Evolutionary conservation across 495 filamentous ascomycete genomes (phyloP).

Genomic region (Hypoxylon subgilvum): DNA sequence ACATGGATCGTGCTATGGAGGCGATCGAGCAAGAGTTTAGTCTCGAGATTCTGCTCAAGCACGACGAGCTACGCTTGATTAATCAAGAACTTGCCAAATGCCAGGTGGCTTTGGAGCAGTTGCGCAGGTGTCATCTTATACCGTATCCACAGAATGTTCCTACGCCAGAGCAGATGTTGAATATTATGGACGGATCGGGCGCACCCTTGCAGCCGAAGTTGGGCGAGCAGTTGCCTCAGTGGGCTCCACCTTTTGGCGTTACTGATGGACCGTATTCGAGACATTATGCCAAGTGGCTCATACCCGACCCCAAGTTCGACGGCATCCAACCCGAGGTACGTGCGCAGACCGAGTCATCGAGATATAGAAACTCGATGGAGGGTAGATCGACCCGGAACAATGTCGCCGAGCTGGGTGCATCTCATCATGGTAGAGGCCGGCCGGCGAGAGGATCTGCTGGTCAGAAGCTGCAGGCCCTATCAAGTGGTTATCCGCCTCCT

Average conservation of each 20-base stretch:
- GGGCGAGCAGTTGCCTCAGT: conserved; percentile 65
- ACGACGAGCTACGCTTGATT: conserved; percentile 89
- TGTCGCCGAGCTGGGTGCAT: conserved; percentile 60
- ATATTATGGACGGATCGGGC: conserved; percentile 74
- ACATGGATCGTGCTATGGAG: conserved; percentile 62
- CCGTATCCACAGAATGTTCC: conserved; percentile 76
- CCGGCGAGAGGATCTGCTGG: conserved; percentile 63
- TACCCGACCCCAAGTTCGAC: conserved; percentile 88
- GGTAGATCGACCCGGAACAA: conserved; percentile 77
- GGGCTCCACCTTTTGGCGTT: conserved; percentile 84
- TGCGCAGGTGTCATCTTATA: conserved; percentile 87
- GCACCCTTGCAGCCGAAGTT: conserved; percentile 62
- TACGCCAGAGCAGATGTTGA: conserved; percentile 63
- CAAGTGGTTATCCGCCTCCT: conserved; percentile 70
- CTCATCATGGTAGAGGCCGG: conserved; percentile 64
- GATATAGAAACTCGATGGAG: conserved; percentile 58
- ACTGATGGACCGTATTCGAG: conserved; percentile 88
- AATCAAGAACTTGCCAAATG: conserved; percentile 97
- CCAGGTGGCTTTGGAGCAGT: conserved; percentile 91
- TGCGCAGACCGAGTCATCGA: conserved; percentile 41
- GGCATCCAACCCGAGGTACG: conserved; percentile 56
- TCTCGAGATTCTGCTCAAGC: conserved; percentile 91
- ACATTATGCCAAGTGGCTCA: conserved; percentile 93
- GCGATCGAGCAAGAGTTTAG: conserved; percentile 84
- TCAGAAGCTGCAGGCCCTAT: conserved; percentile 72